Conservation (phyloP, 345 rosid species). For the Camelina laxa region DNA sequence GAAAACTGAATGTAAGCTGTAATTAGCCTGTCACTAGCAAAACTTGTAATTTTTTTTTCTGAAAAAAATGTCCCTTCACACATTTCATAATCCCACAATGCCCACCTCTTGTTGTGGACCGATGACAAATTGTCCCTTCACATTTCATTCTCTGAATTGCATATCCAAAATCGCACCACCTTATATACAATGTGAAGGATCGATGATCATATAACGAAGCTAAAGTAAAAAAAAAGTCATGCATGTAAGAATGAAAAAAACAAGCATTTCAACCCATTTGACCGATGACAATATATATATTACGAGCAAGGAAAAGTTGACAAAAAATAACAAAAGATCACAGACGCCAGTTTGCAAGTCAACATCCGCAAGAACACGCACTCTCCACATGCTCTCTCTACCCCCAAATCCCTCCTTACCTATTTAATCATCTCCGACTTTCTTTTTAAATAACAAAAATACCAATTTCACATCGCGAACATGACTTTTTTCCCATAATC, state of each 20-base stretch:
- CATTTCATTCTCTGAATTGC: no score
- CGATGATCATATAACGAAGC: no score
- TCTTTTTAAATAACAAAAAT: neutral
- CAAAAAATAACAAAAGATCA: neutral
- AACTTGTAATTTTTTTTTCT: no score
- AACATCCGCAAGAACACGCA: slow-evolving; percentile 42
- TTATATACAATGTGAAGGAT: no score
- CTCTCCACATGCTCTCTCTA: slow-evolving; percentile 42
- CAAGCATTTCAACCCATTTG: slow-evolving; percentile 29
- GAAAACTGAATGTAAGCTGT: no score
- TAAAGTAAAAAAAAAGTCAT: slow-evolving; percentile 9
- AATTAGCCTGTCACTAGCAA: no score
- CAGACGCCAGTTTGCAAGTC: slow-evolving; percentile 22
- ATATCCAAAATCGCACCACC: no score
- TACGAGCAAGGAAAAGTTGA: neutral
- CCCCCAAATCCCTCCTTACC: slow-evolving; percentile 18
- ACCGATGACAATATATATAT: neutral
- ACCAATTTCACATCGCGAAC: slow-evolving; percentile 30
- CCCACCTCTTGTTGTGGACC: no score
- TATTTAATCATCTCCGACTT: slow-evolving; percentile 9
- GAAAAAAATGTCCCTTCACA: no score
- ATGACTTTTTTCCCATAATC: slow-evolving; percentile 2
- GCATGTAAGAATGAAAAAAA: neutral
- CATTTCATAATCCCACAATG: no score
- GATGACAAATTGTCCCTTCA: no score